phyloP scores from a whole-genome alignment of 2,329 filamentous ascomycete genomes.

The Aspergillus amoenus region DNA sequence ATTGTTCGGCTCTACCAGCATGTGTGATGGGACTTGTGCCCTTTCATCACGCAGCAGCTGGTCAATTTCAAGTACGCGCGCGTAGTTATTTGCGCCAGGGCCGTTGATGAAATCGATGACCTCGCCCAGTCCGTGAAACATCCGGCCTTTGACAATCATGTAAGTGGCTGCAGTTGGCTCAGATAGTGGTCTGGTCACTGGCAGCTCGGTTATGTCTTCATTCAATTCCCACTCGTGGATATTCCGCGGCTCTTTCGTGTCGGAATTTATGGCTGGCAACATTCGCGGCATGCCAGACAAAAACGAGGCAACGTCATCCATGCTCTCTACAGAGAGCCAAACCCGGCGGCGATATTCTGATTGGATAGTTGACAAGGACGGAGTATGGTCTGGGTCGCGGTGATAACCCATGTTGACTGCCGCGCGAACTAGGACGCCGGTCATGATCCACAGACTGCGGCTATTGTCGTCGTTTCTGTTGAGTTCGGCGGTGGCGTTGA shows the following conservation, averaged over 20 bases:
- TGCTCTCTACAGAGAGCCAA: slow-evolving; percentile 7
- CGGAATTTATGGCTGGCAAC: slow-evolving; percentile 1
- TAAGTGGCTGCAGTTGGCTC: slow-evolving; percentile 5
- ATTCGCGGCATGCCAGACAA: slow-evolving; percentile 8
- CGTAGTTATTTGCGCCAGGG: not conserved
- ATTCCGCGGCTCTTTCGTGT: slow-evolving; percentile 11
- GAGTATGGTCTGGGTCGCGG: slow-evolving; percentile 6
- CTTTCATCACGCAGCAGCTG: not conserved
- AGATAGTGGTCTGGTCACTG: not conserved
- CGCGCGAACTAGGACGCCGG: slow-evolving; percentile 8
- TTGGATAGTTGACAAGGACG: not conserved
- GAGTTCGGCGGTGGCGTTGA: slow-evolving; percentile 12
- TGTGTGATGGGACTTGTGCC: slow-evolving; percentile 1
- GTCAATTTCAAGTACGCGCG: slow-evolving; percentile 1
- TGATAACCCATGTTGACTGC: slow-evolving; percentile 16
- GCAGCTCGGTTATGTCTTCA: not conserved
- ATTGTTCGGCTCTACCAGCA: not conserved
- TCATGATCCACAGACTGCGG: slow-evolving; percentile 14
- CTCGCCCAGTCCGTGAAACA: slow-evolving; percentile 5
- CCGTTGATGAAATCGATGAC: slow-evolving; percentile 4
- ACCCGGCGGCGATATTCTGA: slow-evolving; percentile 10
- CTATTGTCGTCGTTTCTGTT: slow-evolving; percentile 11
- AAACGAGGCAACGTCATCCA: slow-evolving; percentile 13
- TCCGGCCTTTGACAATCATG: slow-evolving; percentile 7
- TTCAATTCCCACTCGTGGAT: slow-evolving; percentile 10